Percentiles rank a stretch among this genome's conserved stretches.
These are phyloP conservation scores for Cordyceps pruinosa DNA, from an alignment of 2,329 filamentous ascomycete genomes.

Conservation along the genomic window DNA sequence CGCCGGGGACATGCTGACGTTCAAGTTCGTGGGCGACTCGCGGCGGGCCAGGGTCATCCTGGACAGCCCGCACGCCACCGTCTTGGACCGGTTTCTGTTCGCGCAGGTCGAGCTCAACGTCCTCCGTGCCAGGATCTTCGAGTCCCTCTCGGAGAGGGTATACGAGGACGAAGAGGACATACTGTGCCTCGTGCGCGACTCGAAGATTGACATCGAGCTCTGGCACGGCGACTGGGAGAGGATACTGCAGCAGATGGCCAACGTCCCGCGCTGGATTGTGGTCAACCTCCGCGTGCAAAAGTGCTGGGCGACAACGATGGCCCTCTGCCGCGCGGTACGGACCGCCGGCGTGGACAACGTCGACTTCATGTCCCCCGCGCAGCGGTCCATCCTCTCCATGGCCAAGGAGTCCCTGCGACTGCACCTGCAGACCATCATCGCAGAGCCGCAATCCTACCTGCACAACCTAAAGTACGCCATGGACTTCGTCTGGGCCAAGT, in stretches of 20 bases:
- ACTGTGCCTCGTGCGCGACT: conserved; percentile 34
- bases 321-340: conserved; percentile 43
- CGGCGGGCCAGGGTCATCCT: conserved; percentile 40
- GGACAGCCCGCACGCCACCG: conserved; percentile 33
- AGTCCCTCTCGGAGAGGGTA: conserved; percentile 22
- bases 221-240: conserved; percentile 37
- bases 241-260: conserved; percentile 15
- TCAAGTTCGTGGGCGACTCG: conserved; percentile 34
- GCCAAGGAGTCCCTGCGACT: conserved; percentile 44
- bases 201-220: conserved; percentile 39
- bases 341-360: conserved; percentile 25
- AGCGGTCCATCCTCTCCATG: conserved; percentile 39
- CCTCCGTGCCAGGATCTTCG: conserved; percentile 29
- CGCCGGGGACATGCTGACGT: conserved; percentile 21
- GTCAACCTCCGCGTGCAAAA: conserved; percentile 44
- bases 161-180: conserved; percentile 29
- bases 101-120: conserved; percentile 41
- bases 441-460: conserved; percentile 40
- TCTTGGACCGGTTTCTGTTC: conserved; percentile 44
- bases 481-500: conserved; percentile 54
- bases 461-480: conserved; percentile 45
- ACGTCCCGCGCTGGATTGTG: conserved; percentile 25
- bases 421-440: conserved; percentile 42
- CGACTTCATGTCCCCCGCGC: conserved; percentile 39
- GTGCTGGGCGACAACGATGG: conserved; percentile 47